Conservation (phyloP, 73 alveolate genomes). For the Paraurostyla sp. region DNA sequence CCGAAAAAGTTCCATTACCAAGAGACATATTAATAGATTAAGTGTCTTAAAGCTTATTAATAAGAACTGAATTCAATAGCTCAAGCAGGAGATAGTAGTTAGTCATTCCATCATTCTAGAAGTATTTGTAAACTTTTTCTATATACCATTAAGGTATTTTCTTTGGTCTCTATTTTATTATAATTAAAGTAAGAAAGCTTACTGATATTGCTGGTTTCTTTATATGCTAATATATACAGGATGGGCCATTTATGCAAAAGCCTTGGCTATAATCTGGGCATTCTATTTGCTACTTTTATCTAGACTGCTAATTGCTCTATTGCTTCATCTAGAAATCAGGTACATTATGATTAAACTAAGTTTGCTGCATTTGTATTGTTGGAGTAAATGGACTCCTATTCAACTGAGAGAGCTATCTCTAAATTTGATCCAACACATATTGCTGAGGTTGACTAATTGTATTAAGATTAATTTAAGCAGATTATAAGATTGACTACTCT, state of each 20-base stretch:
- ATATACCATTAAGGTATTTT: conserved; percentile 31
- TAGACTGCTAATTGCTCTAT: not conserved
- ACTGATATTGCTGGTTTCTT: conserved; percentile 27
- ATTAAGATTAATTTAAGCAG: conserved; percentile 19
- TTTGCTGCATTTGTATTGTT: not conserved
- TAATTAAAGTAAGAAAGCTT: not conserved
- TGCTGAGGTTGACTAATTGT: not conserved
- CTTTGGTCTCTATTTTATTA: conserved; percentile 30
- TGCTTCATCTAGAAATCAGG: not conserved
- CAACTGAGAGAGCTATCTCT: not conserved
- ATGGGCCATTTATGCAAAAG: conserved; percentile 52
- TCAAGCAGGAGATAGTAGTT: conserved; percentile 22
- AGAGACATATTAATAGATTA: conserved; percentile 56
- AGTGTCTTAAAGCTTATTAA: conserved; percentile 40
- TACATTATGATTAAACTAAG: not conserved
- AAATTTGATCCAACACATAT: not conserved
- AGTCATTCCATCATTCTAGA: conserved; percentile 59
- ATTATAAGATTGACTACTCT: not conserved
- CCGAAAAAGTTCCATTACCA: conserved; percentile 36
- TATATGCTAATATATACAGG: conserved; percentile 4
- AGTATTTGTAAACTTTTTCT: conserved; percentile 34
- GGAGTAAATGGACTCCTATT: not conserved
- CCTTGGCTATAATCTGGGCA: conserved; percentile 57
- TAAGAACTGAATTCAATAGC: conserved; percentile 37
- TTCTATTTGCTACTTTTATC: not conserved